Percentiles rank a stretch among this genome's conserved stretches.
Conservation (phyloP, 495 filamentous ascomycete species). For the Penicillium coprophilum region DNA sequence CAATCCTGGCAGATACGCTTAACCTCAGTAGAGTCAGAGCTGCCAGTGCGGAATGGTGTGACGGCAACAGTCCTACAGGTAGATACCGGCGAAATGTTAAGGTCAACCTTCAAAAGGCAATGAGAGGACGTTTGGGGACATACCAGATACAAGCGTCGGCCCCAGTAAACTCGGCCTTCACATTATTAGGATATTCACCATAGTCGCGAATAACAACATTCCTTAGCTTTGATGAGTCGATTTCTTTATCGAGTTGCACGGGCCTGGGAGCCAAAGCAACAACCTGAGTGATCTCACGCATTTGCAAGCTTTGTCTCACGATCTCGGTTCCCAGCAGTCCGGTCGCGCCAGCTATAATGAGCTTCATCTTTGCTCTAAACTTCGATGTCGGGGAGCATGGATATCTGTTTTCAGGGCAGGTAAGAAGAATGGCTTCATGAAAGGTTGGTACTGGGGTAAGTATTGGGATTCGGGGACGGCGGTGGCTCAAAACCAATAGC, state of each 20-base stretch:
- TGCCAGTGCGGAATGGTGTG: slow-evolving; percentile 35
- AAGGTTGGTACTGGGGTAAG: too few relatives aligned
- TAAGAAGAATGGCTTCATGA: background rate
- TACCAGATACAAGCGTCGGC: slow-evolving; percentile 58
- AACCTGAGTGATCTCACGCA: slow-evolving; percentile 40
- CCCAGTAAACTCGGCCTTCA: slow-evolving; percentile 39
- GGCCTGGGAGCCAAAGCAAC: slow-evolving; percentile 42
- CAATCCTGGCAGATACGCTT: slow-evolving; percentile 46
- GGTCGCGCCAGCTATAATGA: slow-evolving; percentile 51
- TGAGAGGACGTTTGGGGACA: background rate
- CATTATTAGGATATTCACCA: slow-evolving; percentile 39
- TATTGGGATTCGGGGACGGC: too few relatives aligned
- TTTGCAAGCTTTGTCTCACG: slow-evolving; percentile 41
- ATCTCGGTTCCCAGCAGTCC: slow-evolving; percentile 49
- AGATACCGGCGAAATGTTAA: background rate
- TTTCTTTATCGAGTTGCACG: slow-evolving; percentile 26
- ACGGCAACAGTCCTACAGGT: slow-evolving; percentile 34
- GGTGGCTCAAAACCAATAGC: too few relatives aligned
- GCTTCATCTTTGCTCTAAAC: slow-evolving; percentile 42
- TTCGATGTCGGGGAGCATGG: background rate
- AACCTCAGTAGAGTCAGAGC: slow-evolving; percentile 40
- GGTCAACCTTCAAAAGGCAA: background rate
- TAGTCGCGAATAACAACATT: slow-evolving; percentile 43
- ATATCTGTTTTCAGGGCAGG: background rate
- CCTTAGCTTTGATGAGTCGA: slow-evolving; percentile 40